phyloP scores from a whole-genome alignment of 306 rosid species.

The Quercus ilex region DNA sequence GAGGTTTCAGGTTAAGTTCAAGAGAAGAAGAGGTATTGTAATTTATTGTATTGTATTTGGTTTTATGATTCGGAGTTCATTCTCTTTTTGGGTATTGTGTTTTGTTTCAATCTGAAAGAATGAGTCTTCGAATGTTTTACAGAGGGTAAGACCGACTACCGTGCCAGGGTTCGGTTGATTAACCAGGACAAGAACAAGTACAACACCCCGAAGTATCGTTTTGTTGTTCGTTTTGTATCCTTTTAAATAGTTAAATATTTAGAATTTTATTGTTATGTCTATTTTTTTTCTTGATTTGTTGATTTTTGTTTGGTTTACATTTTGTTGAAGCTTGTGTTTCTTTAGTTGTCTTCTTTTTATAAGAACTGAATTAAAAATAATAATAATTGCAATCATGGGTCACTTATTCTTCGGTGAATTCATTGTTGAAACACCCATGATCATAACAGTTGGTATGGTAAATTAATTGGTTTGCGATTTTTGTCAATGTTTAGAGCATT shows the following conservation, averaged over 20 bases:
- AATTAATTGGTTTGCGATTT: no score
- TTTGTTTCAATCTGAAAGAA: background rate
- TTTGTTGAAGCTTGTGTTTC: no score
- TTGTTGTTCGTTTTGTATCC: constrained; percentile 90
- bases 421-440: no score
- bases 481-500: no score
- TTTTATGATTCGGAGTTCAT: background rate
- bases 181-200: constrained; percentile 92
- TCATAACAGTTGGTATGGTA: no score
- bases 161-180: constrained; percentile 84
- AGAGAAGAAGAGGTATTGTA: constrained; percentile 77
- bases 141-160: constrained; percentile 92
- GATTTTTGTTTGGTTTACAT: no score
- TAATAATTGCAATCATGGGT: no score
- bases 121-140: background rate
- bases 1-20: constrained; percentile 77
- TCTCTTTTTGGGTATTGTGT: background rate
- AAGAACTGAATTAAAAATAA: no score
- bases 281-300: background rate
- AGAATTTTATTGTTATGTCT: background rate
- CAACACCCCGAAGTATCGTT: constrained; percentile 81
- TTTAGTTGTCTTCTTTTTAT: no score
- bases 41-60: background rate
- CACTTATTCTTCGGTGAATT: no score
- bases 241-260: background rate